Percentiles rank a stretch among this genome's conserved stretches.
Evolutionary conservation across 2,329 filamentous ascomycete genomes (phyloP).

Genomic region (Penicillium sp.): DNA sequence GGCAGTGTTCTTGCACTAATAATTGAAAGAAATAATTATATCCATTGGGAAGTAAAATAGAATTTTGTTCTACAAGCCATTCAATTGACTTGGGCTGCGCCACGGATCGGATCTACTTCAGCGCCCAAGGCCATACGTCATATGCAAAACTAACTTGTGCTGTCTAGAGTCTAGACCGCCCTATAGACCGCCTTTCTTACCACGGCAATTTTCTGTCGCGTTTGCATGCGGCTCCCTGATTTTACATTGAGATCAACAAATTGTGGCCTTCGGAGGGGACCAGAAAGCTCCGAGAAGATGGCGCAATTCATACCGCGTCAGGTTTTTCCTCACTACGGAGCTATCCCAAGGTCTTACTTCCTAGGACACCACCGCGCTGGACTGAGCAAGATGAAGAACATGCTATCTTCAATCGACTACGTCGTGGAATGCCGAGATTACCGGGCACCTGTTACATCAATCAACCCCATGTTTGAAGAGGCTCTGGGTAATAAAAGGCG

Average conservation of each 20-base stretch:
- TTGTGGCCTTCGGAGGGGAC: slow-evolving; percentile 1
- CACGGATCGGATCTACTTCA: not conserved
- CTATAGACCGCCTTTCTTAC: not conserved
- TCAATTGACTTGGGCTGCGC: not conserved
- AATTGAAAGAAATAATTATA: not conserved
- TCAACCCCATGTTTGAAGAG: slow-evolving; percentile 86
- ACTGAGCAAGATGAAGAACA: slow-evolving; percentile 76
- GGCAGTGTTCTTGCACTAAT: not conserved
- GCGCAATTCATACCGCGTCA: slow-evolving; percentile 70
- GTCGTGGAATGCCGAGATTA: slow-evolving; percentile 95
- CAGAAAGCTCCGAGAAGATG: slow-evolving; percentile 3
- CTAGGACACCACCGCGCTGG: slow-evolving; percentile 88
- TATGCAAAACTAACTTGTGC: not conserved
- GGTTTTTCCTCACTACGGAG: slow-evolving; percentile 70
- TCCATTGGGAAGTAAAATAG: not conserved
- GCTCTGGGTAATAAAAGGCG: slow-evolving; percentile 71
- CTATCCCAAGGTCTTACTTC: slow-evolving; percentile 87
- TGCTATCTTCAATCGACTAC: slow-evolving; percentile 78
- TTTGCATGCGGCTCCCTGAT: not conserved
- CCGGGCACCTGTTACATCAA: slow-evolving; percentile 82
- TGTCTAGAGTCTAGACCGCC: not conserved
- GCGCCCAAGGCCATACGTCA: not conserved
- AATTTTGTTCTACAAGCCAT: not conserved
- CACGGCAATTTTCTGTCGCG: slow-evolving; percentile 4
- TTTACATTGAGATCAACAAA: slow-evolving; percentile 11